phyloP scores from a whole-genome alignment of 2,329 filamentous ascomycete genomes.

The Stagonosporopsis tanaceti region DNA sequence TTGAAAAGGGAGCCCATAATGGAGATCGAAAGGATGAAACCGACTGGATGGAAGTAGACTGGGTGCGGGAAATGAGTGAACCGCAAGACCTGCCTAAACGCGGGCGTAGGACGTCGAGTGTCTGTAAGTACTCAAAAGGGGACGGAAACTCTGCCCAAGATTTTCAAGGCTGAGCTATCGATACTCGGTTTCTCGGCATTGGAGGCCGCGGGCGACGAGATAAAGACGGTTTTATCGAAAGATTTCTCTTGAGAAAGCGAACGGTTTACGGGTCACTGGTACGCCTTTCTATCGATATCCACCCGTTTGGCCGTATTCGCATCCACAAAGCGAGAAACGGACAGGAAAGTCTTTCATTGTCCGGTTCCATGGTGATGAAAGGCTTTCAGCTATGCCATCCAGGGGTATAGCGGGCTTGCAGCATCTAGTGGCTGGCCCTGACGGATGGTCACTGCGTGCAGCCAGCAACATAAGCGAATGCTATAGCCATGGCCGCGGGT shows the following conservation, averaged over 20 bases:
- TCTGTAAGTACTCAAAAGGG: constrained; percentile 7
- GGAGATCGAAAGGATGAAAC: constrained; percentile 3
- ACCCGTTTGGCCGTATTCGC: neutral
- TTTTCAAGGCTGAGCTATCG: constrained; percentile 3
- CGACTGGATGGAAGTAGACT: neutral
- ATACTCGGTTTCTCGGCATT: constrained; percentile 1
- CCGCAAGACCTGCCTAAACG: constrained; percentile 8
- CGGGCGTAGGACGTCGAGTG: neutral
- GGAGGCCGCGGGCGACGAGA: neutral
- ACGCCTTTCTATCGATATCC: constrained; percentile 8
- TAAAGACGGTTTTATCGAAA: constrained; percentile 1
- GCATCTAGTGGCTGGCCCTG: neutral
- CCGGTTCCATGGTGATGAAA: neutral
- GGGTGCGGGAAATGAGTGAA: constrained; percentile 11
- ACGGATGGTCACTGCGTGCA: constrained; percentile 1
- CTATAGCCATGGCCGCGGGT: neutral
- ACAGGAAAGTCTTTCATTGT: neutral
- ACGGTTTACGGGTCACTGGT: constrained; percentile 4
- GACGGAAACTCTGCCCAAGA: neutral
- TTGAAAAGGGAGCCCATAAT: constrained; percentile 23
- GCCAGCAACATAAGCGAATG: constrained; percentile 8
- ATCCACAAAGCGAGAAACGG: neutral
- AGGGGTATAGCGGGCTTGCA: constrained; percentile 2
- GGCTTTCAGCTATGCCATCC: neutral
- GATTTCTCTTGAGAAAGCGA: neutral